A percentile compares a stretch with the other conserved stretches of the same genome.
These are phyloP conservation scores for Aspergillus chevalieri DNA, from an alignment of 2,329 filamentous ascomycete species.

Conservation along the genomic window DNA sequence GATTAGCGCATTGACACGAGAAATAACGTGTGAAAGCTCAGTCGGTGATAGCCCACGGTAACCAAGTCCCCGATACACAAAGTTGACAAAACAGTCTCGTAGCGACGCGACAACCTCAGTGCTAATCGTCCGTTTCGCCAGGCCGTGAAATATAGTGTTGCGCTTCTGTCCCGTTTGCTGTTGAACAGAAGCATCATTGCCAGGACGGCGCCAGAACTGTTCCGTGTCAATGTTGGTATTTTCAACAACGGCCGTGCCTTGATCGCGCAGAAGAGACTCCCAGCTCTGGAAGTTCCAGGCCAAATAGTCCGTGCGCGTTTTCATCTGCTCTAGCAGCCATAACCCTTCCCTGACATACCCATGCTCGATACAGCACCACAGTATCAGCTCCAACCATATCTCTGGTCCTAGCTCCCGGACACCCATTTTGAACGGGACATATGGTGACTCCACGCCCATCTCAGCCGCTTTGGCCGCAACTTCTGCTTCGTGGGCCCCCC, in stretches of 20 bases:
- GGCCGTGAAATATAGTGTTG: slow-evolving; percentile 30
- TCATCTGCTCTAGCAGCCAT: slow-evolving; percentile 33
- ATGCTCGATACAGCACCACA: slow-evolving; percentile 47
- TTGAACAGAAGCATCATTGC: slow-evolving; percentile 7
- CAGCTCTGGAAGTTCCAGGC: slow-evolving; percentile 40
- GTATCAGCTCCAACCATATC: slow-evolving; percentile 45
- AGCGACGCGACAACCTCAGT: slow-evolving; percentile 53
- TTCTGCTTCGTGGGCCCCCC: slow-evolving; percentile 36
- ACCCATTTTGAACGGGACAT: slow-evolving; percentile 34
- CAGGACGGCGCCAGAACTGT: slow-evolving; percentile 31
- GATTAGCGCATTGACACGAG: slow-evolving; percentile 17
- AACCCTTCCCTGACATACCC: slow-evolving; percentile 37
- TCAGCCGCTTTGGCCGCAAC: slow-evolving; percentile 31
- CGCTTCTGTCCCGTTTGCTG: slow-evolving; percentile 11
- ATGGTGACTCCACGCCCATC: slow-evolving; percentile 33
- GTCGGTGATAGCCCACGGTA: slow-evolving; percentile 24
- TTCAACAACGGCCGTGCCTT: slow-evolving; percentile 17
- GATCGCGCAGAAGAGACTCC: slow-evolving; percentile 23
- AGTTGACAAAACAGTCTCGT: slow-evolving; percentile 47
- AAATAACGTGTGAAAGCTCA: slow-evolving; percentile 21
- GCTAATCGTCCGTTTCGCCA: slow-evolving; percentile 48
- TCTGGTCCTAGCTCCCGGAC: slow-evolving; percentile 41
- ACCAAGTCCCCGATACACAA: slow-evolving; percentile 36
- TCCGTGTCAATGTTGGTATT: slow-evolving; percentile 31
- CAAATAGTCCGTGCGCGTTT: slow-evolving; percentile 15